Evolutionary conservation across 345 rosid genomes (phyloP), one percentile per base, ranked within the genome.

Genomic region (Acer campestre): DNA sequence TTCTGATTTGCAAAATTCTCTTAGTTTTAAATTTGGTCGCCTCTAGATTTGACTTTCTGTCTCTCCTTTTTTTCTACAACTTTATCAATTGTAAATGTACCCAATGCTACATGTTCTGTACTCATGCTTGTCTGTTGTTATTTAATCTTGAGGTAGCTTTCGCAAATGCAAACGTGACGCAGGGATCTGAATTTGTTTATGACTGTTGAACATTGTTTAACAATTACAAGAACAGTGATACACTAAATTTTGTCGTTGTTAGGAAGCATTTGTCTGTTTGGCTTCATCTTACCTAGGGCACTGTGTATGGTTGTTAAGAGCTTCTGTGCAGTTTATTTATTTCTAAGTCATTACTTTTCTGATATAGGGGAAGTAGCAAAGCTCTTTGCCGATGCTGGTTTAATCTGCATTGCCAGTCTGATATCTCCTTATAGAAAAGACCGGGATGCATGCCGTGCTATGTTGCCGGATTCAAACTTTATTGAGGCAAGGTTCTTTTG

Each of bases 401-500:
- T 90, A 79, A 90, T 95, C 79, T 95, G 96, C 82, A 89, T 95
- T 25, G 99, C 97, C 23, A 90, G 97, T 82, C 85, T 95, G 87
- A 95, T 93, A 85, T 95, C 98, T 10, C 99, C 97, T 0, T 93
- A 92, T 58, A 91, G 91, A 67, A 95, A 88, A 84, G 98, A 93
- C 75, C 86, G 95, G 46, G 96, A 90, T 78, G 93, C 97, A 12
- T 95, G 97, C 73, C 94, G 94, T 55, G 93, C 93, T 74, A 83
- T 91, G 93, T 79, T 93, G 79, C 86, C 84, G 1, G 91, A 88
- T 75, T 68, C 80, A 72, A 85, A 85, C 74, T 95, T 95, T 76
- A 84, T 95, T 10, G 99, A 95, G 93, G 99, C 85, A 85, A 84
- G 90, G 61, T 58, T 56, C 48, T 70, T 44, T 0, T 22, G 16